Percentiles rank a stretch among this genome's conserved stretches.
Evolutionary conservation across 164 flowering plant species (phyloP).

Genomic region (Pachysandra terminalis): DNA sequence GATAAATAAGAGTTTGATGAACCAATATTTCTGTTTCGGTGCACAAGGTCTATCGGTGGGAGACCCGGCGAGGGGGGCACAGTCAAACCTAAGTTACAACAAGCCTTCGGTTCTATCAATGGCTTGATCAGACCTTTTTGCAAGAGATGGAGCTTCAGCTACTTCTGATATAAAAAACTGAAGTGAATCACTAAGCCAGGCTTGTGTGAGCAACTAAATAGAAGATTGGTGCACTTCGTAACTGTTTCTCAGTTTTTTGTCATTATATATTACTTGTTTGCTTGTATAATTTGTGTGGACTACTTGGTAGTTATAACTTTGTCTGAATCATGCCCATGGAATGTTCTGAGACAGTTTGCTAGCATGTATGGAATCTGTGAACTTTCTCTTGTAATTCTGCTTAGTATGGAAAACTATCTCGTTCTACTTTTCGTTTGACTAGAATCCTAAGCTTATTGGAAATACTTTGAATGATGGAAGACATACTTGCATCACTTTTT

Average conservation of each 20-base stretch:
- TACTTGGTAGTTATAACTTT: background rate
- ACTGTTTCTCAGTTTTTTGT: background rate
- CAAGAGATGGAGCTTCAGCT: background rate
- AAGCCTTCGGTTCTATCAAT: constrained; percentile 24
- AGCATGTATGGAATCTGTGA: background rate
- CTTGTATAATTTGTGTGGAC: background rate
- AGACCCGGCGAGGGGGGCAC: constrained; percentile 20
- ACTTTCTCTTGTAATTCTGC: background rate
- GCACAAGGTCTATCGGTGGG: constrained; percentile 58
- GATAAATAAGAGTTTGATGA: constrained; percentile 54
- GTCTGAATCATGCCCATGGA: background rate
- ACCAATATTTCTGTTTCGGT: constrained; percentile 73
- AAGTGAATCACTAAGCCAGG: background rate
- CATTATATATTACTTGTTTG: background rate
- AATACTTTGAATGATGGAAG: too few species aligned
- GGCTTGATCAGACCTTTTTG: constrained; percentile 15
- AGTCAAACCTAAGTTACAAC: constrained; percentile 14
- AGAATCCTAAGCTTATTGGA: too few species aligned
- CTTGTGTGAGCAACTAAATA: background rate
- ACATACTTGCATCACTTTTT: too few species aligned
- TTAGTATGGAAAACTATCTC: background rate
- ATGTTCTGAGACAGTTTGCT: background rate
- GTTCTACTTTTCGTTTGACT: too few species aligned
- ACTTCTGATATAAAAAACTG: constrained; percentile 1
- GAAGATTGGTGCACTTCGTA: background rate